Base-by-base conservation (phyloP, 1,139 yeast genomes). In the Suhomyces bokatorum region DNA sequence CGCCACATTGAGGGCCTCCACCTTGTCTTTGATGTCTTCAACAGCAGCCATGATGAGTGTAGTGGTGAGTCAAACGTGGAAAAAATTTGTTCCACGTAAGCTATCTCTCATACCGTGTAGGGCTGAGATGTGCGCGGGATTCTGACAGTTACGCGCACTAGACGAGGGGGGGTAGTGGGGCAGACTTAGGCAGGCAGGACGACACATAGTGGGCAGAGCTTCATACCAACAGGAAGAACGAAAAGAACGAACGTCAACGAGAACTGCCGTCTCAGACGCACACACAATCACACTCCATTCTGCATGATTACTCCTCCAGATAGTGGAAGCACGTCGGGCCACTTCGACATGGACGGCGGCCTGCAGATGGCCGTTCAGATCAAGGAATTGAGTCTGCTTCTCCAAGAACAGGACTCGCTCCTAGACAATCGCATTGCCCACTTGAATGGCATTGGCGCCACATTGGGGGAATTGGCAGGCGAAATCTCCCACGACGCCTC, bases 1-100 rank as follows among this genome's bases (percentile, higher is more conserved):
- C 15, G 24, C 30, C 37, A 81, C 69, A 42, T 80, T 67, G 63
- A 82, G 66, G 49, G 75, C 69, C 52, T 78, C 79, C 44, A 82
- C 82, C 62, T 81, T 74, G 50, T 79, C 74, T 48, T 73, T 73
- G 48, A 80, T 66, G 32, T 49, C 44, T 35, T 51, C 56, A 28
- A 44, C 52, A 31, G 52, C 47, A 26, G 53, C 48, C 56, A 52
- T 54, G 33, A 20, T 42, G 29, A 40, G 32, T 32, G 28, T 13
- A 15, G 11, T 15, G 35, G 38, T 27, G n/a, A 26, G 38, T 30
- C 35, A 4, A 15, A 10, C 16, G 10, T 31, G 10, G 26, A 38
- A 39, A 39, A 40, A 40, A 40, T 35, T 40, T 40, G 32, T 13
- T 28, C 35, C 36, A 34, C 36, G 36, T 34, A 34, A 20, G 30